These are phyloP conservation scores for Serendipita sp. DNA, from an alignment of 768 basidiomycete species.

Conservation along the genomic window DNA sequence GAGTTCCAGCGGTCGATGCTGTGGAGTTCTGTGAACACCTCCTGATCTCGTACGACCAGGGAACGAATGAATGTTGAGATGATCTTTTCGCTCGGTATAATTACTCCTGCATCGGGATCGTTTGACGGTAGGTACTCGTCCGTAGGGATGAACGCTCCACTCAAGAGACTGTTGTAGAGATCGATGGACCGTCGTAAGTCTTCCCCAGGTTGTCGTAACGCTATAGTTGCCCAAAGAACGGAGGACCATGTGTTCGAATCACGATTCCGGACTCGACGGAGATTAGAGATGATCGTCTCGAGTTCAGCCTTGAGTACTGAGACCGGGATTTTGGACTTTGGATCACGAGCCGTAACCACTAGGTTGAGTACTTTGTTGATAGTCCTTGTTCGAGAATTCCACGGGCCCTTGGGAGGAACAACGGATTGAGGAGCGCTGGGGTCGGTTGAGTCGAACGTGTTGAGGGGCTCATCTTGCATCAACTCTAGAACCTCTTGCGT, in stretches of 20 bases:
- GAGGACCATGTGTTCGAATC: neutral
- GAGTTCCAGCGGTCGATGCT: constrained; percentile 57
- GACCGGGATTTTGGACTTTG: neutral
- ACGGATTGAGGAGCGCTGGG: neutral
- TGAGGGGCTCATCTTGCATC: neutral
- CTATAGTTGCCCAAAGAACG: neutral
- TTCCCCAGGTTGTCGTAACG: neutral
- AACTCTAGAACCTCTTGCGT: neutral
- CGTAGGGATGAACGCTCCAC: neutral
- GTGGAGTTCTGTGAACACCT: constrained; percentile 35
- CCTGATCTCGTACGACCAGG: constrained; percentile 23
- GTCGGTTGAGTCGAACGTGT: neutral
- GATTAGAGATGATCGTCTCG: neutral
- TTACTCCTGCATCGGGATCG: neutral
- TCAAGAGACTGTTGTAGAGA: constrained; percentile 6
- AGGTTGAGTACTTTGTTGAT: neutral
- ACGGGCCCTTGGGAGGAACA: neutral
- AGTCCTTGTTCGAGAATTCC: too few relatives aligned
- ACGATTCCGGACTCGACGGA: neutral
- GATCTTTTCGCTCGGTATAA: constrained; percentile 42
- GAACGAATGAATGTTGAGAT: constrained; percentile 34
- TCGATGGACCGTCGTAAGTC: neutral
- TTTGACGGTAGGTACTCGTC: neutral
- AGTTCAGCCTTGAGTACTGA: neutral
- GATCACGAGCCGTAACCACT: neutral